Evolutionary conservation across 768 basidiomycete species (phyloP).

Genomic region (Chalciporus pseudorubinellus): DNA sequence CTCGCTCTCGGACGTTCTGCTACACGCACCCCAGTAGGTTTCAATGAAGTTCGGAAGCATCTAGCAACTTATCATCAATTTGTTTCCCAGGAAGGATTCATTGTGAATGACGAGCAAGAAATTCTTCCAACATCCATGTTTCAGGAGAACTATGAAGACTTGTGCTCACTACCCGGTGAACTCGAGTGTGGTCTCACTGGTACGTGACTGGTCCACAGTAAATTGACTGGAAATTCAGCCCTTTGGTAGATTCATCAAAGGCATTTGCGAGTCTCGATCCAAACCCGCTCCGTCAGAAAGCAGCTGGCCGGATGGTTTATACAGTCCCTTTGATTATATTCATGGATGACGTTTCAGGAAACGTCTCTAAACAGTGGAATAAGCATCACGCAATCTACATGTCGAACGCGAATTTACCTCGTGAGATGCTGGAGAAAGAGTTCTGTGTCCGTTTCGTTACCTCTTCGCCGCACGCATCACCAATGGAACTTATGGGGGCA

Average conservation of each 20-base stretch:
- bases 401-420: slow-evolving; percentile 28
- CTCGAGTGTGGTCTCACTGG: slow-evolving; percentile 5
- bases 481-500: slow-evolving; percentile 30
- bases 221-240: no score
- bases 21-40: no score
- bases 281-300: slow-evolving; percentile 9
- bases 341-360: slow-evolving; percentile 36
- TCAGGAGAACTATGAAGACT: no score
- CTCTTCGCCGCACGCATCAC: slow-evolving; percentile 33
- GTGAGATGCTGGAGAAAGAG: slow-evolving; percentile 31
- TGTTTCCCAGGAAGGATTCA: no score
- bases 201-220: no score
- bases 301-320: slow-evolving; percentile 17
- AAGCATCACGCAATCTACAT: slow-evolving; percentile 33
- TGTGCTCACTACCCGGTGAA: no score
- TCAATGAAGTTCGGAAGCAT: no score
- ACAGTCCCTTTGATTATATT: slow-evolving; percentile 26
- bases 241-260: neutral
- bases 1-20: no score
- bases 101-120: no score
- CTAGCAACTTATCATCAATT: no score
- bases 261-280: slow-evolving; percentile 8
- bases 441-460: slow-evolving; percentile 29
- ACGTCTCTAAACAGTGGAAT: slow-evolving; percentile 37
- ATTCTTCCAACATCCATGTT: no score